Evolutionary conservation across 163 green algal genomes (phyloP), one percentile per base, ranked within the genome.

Genomic region (Prototheca cutis): DNA sequence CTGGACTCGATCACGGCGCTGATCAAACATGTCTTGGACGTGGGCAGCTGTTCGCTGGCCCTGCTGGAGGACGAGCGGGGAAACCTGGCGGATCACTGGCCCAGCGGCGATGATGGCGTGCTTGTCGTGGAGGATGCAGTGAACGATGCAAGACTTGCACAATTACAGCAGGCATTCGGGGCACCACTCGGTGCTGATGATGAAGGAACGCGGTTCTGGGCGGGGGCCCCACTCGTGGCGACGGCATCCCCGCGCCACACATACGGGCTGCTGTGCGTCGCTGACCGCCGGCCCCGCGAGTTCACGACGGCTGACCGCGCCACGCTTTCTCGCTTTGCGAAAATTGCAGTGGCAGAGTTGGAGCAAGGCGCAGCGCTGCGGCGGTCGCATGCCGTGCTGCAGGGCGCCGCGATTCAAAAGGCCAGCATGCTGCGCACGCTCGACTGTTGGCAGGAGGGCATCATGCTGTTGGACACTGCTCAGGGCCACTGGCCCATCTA

Each of bases 341-440:
- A 86, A 56, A 77, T 90, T 48, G 74, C 84, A 27, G 70, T 84
- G 32, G 70, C 82, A 1, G 82, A 92, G 72, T 68, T 92, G 17
- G 84, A 92, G 73, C 78, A 73, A 45, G 76, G 86, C 28, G 13
- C 13, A 17, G 13, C 13, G 29, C 17, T 56, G 13, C 13, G 13
- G 18, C 18, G 18, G 42, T 5, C 10, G 42, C 18, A 17, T 5
- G 42, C 42, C 1, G 42, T 21, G 42, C 1, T n/a, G 42, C 42
- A 21, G 10, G 13, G 17, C 10, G 42, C 42, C 28, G 28, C 29
- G 28, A 17, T 15, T 13, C 13, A 15, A 17, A 10, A 17, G 13
- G 48, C 13, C 13, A 10, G 33, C 33, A 23, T 45, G 15, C 15
- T 34, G 33, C 32, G 52, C 33, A 6, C 17, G 32, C 32, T 45